phyloP scores from a whole-genome alignment of 306 rosid species.

The Mimosa pudica region DNA sequence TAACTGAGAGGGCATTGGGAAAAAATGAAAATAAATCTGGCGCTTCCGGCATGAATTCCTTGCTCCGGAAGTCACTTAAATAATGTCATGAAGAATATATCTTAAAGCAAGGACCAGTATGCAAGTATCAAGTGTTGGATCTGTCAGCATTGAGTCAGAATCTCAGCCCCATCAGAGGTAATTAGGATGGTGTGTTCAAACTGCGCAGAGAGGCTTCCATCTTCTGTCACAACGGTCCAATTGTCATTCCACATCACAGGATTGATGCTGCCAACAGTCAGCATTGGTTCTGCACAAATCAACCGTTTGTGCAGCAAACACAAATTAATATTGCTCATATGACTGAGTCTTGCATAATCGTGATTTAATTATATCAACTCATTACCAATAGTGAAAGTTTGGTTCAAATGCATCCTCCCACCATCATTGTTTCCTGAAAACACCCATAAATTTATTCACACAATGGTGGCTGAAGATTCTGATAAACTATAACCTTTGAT shows the following conservation, averaged over 20 bases:
- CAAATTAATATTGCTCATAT: constrained; percentile 10
- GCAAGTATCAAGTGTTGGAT: constrained; percentile 31
- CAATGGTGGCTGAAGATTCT: constrained; percentile 26
- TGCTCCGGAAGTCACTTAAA: constrained; percentile 34
- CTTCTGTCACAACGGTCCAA: constrained; percentile 93
- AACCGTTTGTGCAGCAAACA: neutral
- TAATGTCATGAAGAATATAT: constrained; percentile 28
- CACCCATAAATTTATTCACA: constrained; percentile 24
- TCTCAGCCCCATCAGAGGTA: constrained; percentile 80
- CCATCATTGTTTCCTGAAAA: constrained; percentile 81
- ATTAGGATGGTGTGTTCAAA: constrained; percentile 91
- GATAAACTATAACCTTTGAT: neutral
- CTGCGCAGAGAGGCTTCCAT: constrained; percentile 92
- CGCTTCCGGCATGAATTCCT: constrained; percentile 33
- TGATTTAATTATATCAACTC: constrained; percentile 18
- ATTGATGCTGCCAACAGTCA: constrained; percentile 80
- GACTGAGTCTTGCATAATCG: constrained; percentile 13
- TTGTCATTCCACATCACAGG: constrained; percentile 89
- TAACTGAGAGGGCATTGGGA: neutral
- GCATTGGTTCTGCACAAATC: constrained; percentile 78
- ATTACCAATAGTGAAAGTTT: constrained; percentile 94
- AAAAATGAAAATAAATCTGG: constrained; percentile 3
- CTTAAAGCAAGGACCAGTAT: constrained; percentile 4
- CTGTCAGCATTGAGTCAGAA: constrained; percentile 68
- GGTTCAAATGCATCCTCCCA: constrained; percentile 85